These are phyloP conservation scores for Waltergamsia citrina DNA, from an alignment of 2,329 filamentous ascomycete species.

Conservation along the genomic window DNA sequence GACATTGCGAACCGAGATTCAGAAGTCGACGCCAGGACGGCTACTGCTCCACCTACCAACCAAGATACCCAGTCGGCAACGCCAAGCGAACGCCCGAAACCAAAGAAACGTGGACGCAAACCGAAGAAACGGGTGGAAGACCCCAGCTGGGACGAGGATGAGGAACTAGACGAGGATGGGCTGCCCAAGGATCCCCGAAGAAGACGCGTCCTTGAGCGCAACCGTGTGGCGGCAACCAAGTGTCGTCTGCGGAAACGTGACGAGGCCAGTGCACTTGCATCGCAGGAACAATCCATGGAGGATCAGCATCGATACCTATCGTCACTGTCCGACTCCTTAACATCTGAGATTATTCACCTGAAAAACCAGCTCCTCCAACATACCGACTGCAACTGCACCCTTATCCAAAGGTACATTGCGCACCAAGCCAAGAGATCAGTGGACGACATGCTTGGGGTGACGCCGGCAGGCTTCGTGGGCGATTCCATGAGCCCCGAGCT, in stretches of 20 bases:
- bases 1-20: background rate
- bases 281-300: slow-evolving; percentile 16
- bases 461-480: background rate
- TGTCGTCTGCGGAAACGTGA: slow-evolving; percentile 19
- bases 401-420: slow-evolving; percentile 20
- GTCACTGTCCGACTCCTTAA: slow-evolving; percentile 13
- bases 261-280: slow-evolving; percentile 17
- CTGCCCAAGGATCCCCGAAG: slow-evolving; percentile 13
- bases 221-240: slow-evolving; percentile 20
- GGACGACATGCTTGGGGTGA: slow-evolving; percentile 8
- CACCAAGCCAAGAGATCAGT: slow-evolving; percentile 19
- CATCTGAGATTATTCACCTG: slow-evolving; percentile 17
- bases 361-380: slow-evolving; percentile 19
- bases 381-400: slow-evolving; percentile 17
- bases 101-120: background rate
- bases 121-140: background rate
- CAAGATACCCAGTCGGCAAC: background rate
- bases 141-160: background rate
- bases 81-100: background rate
- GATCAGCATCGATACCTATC: slow-evolving; percentile 18
- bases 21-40: too few relatives aligned
- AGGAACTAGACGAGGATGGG: slow-evolving; percentile 10
- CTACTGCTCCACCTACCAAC: too few relatives aligned
- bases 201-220: slow-evolving; percentile 17
- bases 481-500: background rate